Percentiles rank a stretch among this genome's conserved stretches.
phyloP scores from a whole-genome alignment of 768 basidiomycete species.

The Hydnomerulius pinastri region DNA sequence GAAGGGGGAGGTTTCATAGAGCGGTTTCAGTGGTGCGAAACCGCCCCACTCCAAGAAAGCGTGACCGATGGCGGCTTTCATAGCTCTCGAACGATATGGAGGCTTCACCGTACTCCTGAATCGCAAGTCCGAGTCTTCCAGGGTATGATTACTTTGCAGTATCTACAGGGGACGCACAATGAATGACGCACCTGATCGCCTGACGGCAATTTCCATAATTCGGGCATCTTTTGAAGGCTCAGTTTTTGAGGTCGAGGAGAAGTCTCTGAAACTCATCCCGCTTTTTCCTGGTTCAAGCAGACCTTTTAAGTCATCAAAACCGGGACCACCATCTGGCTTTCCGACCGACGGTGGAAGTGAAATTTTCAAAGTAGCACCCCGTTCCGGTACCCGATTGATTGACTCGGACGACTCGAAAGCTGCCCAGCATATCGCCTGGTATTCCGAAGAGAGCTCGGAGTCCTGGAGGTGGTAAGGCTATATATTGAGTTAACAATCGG shows the following conservation, averaged over 20 bases:
- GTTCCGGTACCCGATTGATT: conserved; percentile 34
- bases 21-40: conserved; percentile 30
- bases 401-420: conserved; percentile 49
- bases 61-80: conserved; percentile 32
- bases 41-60: conserved; percentile 35
- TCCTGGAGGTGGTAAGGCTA: conserved; percentile 39
- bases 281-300: conserved; percentile 26
- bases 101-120: conserved; percentile 26
- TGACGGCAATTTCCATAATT: conserved; percentile 15
- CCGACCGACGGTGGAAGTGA: conserved; percentile 23
- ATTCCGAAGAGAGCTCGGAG: conserved; percentile 43
- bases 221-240: background rate
- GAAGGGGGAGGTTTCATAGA: conserved; percentile 32
- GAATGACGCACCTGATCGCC: conserved; percentile 30
- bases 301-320: conserved; percentile 31
- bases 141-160: background rate
- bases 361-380: conserved; percentile 34
- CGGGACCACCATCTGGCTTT: conserved; percentile 33
- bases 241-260: conserved; percentile 5
- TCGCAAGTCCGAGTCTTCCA: conserved; percentile 18
- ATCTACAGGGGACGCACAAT: background rate
- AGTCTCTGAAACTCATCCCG: background rate
- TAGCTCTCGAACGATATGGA: conserved; percentile 28
- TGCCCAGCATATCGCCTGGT: conserved; percentile 44
- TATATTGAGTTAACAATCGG: background rate